phyloP scores from a whole-genome alignment of 2,329 filamentous ascomycete species.

The Botryosphaeria dothidea region DNA sequence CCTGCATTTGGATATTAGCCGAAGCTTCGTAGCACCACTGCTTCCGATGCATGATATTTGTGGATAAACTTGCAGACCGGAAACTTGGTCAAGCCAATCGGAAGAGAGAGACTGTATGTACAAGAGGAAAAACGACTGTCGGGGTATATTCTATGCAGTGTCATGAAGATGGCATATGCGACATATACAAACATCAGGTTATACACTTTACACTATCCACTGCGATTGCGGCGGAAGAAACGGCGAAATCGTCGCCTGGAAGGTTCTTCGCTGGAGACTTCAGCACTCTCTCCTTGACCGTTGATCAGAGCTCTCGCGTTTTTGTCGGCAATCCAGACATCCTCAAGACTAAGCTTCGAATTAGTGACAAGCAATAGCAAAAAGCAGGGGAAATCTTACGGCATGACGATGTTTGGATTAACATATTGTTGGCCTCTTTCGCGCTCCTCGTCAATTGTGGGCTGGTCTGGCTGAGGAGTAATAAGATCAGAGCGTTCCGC shows the following conservation, averaged over 20 bases:
- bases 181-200: neutral
- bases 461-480: constrained; percentile 29
- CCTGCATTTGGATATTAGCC: neutral
- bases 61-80: neutral
- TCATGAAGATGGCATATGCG: neutral
- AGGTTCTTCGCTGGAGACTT: neutral
- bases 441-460: constrained; percentile 70
- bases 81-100: neutral
- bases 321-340: constrained; percentile 62
- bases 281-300: neutral
- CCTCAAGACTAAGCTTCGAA: constrained; percentile 56
- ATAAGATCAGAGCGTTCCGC: constrained; percentile 54
- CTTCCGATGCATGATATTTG: neutral
- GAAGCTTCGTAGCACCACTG: neutral
- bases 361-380: neutral
- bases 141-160: constrained; percentile 9
- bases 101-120: neutral
- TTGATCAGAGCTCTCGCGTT: constrained; percentile 5
- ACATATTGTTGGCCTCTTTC: constrained; percentile 72
- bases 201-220: constrained; percentile 3
- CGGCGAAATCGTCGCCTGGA: neutral
- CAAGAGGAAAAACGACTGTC: neutral
- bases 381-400: constrained; percentile 51
- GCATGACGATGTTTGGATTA: constrained; percentile 71
- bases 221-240: constrained; percentile 8